Base-by-base conservation (phyloP, 2,329 filamentous ascomycete genomes). In the Ilyonectria sp. region DNA sequence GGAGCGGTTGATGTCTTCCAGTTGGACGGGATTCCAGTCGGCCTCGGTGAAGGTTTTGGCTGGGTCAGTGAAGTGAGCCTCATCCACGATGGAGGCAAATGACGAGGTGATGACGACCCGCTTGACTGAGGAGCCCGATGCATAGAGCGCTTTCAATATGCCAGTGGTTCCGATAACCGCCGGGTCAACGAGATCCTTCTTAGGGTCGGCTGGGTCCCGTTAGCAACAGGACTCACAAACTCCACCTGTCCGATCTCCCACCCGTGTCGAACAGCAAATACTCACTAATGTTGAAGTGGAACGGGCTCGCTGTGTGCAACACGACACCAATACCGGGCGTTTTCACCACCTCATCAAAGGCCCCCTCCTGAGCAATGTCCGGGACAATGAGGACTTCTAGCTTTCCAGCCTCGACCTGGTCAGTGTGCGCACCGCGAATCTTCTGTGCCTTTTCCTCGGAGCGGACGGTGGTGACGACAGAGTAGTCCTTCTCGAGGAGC, bases 321-420 rank as follows among this genome's bases (percentile, higher is more conserved):
- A 91, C 87, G 55, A 86, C 86, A 63, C 88, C 84, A 59, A 90
- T 79, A 29, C 82, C 84, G 1, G 85, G 83, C 4, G 77, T 82
- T 78, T 83, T 79, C 68, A 86, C 83, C 1, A 87, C 89, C 73
- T 90, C 85, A 74, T 93, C 90, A 77, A 97, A 97, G 64, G 94
- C 94, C 62, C 87, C 86, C 49, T 90, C 86, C 75, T 90, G 80
- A 4, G 93, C 92, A 72, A 97, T 93, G 77, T 97, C 94, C 19
- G 91, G 89, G 26, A 97, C 93, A 72, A 96, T 90, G 62, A 79
- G 82, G 13, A 87, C 81, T 35, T 80, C 75, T 19, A 90, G 85
- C 35, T 82, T 81, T 15, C 83, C 81, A 65, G 74, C 75, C 66
- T 83, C 76, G 21, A 79, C 77, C 2, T 85, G 81, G 75, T 68